Evolutionary conservation across 345 rosid genomes (phyloP).

Genomic region (Pistacia atlantica): DNA sequence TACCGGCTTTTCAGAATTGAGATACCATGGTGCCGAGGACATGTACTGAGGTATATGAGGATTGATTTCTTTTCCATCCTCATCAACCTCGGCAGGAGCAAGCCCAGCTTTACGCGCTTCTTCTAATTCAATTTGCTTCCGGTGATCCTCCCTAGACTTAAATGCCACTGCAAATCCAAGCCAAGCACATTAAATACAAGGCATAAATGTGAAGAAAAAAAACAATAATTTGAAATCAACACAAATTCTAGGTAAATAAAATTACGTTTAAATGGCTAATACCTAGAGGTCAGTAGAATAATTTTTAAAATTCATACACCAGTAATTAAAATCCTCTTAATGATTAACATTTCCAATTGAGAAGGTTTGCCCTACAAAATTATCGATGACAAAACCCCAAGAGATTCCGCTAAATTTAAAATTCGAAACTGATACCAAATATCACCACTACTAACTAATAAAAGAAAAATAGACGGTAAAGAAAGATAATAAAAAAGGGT

Average conservation of each 20-base stretch:
- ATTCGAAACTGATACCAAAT: neutral
- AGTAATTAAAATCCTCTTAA: too few relatives aligned
- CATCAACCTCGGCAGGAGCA: conserved; percentile 74
- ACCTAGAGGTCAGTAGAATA: too few relatives aligned
- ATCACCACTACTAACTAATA: neutral
- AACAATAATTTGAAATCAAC: neutral
- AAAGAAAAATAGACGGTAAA: neutral
- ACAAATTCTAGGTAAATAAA: neutral
- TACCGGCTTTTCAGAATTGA: conserved; percentile 73
- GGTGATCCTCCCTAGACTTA: conserved; percentile 64
- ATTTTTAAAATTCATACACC: too few relatives aligned
- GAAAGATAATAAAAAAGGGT: neutral
- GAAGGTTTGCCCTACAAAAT: too few relatives aligned
- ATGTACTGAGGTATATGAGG: conserved; percentile 76
- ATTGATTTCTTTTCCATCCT: conserved; percentile 65
- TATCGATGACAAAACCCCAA: neutral
- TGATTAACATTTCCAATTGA: too few relatives aligned
- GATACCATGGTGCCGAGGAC: conserved; percentile 63
- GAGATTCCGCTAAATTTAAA: neutral
- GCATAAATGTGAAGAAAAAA: neutral
- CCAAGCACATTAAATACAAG: neutral
- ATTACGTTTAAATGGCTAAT: neutral
- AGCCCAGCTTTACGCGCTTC: conserved; percentile 79
- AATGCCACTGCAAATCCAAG: conserved; percentile 49
- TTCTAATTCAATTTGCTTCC: conserved; percentile 70